phyloP scores from a whole-genome alignment of 768 basidiomycete species.

The Pisolithus orientalis region DNA sequence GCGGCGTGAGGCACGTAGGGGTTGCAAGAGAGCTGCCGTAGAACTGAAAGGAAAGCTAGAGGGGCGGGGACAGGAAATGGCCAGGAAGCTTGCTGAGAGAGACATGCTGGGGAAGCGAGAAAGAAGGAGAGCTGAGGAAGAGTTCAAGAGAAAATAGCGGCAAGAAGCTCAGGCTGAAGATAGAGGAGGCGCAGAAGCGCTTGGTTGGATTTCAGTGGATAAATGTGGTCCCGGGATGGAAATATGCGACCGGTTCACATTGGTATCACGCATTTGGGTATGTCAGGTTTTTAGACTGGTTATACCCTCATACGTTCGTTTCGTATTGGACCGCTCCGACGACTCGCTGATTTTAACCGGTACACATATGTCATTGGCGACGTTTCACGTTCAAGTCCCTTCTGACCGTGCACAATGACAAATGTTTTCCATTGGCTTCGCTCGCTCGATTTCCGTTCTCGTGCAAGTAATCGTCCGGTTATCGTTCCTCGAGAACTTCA shows the following conservation, averaged over 20 bases:
- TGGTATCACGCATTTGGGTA: slow-evolving; percentile 23
- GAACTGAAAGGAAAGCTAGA: slow-evolving; percentile 12
- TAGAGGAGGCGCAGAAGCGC: slow-evolving; percentile 32
- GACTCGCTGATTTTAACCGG: no score
- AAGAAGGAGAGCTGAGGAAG: slow-evolving; percentile 19
- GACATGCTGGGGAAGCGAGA: slow-evolving; percentile 22
- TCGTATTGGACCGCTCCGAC: no score
- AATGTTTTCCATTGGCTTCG: no score
- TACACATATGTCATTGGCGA: no score
- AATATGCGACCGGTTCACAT: slow-evolving; percentile 43
- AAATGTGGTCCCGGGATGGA: slow-evolving; percentile 33
- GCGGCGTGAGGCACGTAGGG: neutral
- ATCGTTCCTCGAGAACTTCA: no score
- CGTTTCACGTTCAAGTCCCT: no score
- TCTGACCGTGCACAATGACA: no score
- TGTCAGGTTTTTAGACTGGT: no score
- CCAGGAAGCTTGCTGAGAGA: slow-evolving; percentile 18
- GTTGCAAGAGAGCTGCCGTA: slow-evolving; percentile 18
- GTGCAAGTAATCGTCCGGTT: no score
- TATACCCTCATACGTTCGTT: no score
- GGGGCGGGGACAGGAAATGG: slow-evolving; percentile 12
- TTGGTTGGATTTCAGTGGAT: slow-evolving; percentile 44
- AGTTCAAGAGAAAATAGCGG: slow-evolving; percentile 26
- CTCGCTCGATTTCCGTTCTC: no score
- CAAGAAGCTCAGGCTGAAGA: slow-evolving; percentile 32